These are phyloP conservation scores for Septoria petroselini DNA, from an alignment of 2,329 filamentous ascomycete species.

Conservation along the genomic window DNA sequence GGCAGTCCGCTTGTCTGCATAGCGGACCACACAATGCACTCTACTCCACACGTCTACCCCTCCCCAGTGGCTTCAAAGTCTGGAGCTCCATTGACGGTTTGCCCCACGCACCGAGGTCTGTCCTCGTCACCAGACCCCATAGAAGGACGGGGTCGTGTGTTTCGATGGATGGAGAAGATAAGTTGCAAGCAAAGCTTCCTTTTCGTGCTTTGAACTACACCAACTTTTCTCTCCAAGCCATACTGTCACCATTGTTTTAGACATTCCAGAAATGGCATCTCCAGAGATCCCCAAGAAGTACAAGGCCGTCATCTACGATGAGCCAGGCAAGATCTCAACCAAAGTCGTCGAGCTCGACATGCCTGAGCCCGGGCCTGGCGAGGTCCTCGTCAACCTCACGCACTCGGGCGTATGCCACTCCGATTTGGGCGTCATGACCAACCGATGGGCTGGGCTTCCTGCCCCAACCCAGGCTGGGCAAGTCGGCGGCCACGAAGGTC, in stretches of 20 bases:
- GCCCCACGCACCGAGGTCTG: conserved; percentile 9
- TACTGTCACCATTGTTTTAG: not conserved
- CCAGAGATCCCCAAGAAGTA: conserved; percentile 53
- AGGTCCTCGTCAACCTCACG: conserved; percentile 43
- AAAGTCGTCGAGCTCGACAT: conserved; percentile 63
- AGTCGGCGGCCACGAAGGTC: conserved; percentile 66
- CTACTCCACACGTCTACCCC: conserved; percentile 13
- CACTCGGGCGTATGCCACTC: conserved; percentile 66
- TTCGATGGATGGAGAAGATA: not conserved
- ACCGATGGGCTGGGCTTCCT: conserved; percentile 45
- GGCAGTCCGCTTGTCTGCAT: not conserved
- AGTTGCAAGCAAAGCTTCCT: not conserved
- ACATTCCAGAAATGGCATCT: conserved; percentile 14
- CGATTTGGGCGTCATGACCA: conserved; percentile 44
- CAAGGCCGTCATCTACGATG: conserved; percentile 63
- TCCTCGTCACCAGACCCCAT: not conserved
- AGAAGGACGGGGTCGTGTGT: not conserved
- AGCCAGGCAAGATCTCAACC: conserved; percentile 62
- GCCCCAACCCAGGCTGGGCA: conserved; percentile 59
- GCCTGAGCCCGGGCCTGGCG: conserved; percentile 60
- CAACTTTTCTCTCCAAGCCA: no score
- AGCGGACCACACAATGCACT: not conserved
- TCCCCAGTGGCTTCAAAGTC: conserved; percentile 9
- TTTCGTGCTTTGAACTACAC: not conserved
- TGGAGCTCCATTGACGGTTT: conserved; percentile 5